phyloP scores from a whole-genome alignment of 495 filamentous ascomycete species.

The Aspergillus bridgeri region DNA sequence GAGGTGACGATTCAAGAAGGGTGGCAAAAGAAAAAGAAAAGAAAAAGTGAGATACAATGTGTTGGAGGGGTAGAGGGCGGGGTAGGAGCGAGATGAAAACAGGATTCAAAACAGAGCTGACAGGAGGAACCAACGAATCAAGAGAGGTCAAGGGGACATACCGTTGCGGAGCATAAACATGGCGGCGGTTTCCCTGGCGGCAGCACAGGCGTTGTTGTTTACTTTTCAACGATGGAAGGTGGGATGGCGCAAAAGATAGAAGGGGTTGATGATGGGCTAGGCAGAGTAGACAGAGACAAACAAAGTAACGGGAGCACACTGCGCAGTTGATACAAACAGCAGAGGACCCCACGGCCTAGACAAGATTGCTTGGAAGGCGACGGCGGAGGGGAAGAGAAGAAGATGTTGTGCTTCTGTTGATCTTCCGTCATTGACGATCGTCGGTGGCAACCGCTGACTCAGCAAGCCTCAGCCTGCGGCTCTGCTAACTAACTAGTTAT shows the following conservation, averaged over 20 bases:
- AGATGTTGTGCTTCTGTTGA: constrained; percentile 16
- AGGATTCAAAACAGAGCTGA: not conserved
- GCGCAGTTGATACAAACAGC: constrained; percentile 1
- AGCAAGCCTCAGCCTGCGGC: not conserved
- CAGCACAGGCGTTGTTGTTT: constrained; percentile 20
- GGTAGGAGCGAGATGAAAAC: constrained; percentile 15
- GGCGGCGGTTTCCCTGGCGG: constrained; percentile 34
- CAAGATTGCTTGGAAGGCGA: constrained; percentile 6
- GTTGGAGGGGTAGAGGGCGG: constrained; percentile 36
- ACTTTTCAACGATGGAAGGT: constrained; percentile 11
- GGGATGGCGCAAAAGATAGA: not conserved
- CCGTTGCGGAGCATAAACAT: constrained; percentile 77
- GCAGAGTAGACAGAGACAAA: constrained; percentile 1
- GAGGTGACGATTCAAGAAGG: not conserved
- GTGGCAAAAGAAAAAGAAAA: not conserved
- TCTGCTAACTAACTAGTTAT: too few relatives aligned
- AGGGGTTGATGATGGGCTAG: constrained; percentile 1
- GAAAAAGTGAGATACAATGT: not conserved
- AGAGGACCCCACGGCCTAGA: not conserved
- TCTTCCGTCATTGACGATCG: constrained; percentile 18
- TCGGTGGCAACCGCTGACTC: constrained; percentile 12
- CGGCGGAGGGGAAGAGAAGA: constrained; percentile 22
- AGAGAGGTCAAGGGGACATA: constrained; percentile 26
- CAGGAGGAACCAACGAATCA: constrained; percentile 13
- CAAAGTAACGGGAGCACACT: not conserved